These are phyloP conservation scores for Sanghuangporus sanghuang DNA, from an alignment of 1,284 basidiomycete species.

Conservation along the genomic window DNA sequence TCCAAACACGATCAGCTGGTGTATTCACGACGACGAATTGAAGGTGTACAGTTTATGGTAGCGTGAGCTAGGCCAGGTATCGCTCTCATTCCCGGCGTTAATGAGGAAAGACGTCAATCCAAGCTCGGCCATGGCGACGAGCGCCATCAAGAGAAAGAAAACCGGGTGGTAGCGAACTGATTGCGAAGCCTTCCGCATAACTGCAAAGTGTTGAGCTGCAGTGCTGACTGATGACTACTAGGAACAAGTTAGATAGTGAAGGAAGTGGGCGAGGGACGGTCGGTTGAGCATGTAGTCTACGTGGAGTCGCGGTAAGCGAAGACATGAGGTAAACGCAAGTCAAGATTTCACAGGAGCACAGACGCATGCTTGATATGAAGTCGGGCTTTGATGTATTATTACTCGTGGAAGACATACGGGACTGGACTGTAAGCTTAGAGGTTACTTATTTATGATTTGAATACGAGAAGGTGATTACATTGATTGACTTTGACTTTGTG, in stretches of 20 bases:
- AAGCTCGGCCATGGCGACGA: slow-evolving; percentile 62
- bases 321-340: slow-evolving; percentile 15
- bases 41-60: slow-evolving; percentile 62
- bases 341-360: slow-evolving; percentile 2
- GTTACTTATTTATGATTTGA: too few species aligned
- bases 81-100: slow-evolving; percentile 53
- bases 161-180: slow-evolving; percentile 53
- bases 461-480: neutral
- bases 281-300: slow-evolving; percentile 1
- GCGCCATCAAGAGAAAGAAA: slow-evolving; percentile 62
- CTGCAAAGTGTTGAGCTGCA: neutral
- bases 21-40: neutral
- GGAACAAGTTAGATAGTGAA: neutral
- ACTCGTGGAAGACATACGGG: neutral
- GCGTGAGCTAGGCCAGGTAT: slow-evolving; percentile 51
- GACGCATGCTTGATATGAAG: neutral
- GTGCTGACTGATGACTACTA: neutral
- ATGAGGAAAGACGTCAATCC: slow-evolving; percentile 68
- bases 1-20: neutral
- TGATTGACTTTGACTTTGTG: neutral
- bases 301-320: neutral
- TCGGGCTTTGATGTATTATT: neutral
- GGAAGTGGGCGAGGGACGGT: neutral
- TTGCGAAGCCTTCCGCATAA: slow-evolving; percentile 15
- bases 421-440: too few species aligned